Evolutionary conservation across 805 yeast genomes (phyloP).

Genomic region (Spathaspora girioi): DNA sequence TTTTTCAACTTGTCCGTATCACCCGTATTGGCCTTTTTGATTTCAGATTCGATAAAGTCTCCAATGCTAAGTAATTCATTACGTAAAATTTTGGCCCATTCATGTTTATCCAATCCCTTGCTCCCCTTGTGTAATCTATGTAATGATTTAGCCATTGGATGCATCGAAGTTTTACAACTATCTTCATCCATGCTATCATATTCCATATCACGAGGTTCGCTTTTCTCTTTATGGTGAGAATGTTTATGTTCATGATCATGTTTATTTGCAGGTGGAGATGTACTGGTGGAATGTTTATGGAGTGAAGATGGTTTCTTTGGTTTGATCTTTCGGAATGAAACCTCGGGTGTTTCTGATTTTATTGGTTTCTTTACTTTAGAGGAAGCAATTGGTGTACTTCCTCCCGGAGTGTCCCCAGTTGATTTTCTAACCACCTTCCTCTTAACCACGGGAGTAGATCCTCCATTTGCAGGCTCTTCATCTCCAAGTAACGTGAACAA

Average conservation of each 20-base stretch:
- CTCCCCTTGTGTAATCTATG: conserved; percentile 66
- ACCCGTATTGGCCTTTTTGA: conserved; percentile 7
- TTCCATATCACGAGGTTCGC: conserved; percentile 40
- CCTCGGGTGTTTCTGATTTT: conserved; percentile 7
- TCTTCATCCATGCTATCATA: conserved; percentile 79
- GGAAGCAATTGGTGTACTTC: conserved; percentile 6
- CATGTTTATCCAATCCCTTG: conserved; percentile 68
- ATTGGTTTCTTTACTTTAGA: background rate
- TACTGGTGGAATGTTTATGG: background rate
- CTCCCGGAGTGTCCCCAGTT: conserved; percentile 9
- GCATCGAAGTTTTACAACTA: conserved; percentile 56
- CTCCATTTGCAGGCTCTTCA: conserved; percentile 35
- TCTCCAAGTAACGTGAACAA: conserved; percentile 68
- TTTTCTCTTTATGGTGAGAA: background rate
- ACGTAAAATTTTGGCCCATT: conserved; percentile 70
- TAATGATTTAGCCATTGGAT: conserved; percentile 66
- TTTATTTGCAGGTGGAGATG: background rate
- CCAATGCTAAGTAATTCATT: conserved; percentile 72
- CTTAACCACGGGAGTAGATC: conserved; percentile 11
- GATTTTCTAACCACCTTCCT: conserved; percentile 15
- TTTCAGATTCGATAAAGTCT: conserved; percentile 46
- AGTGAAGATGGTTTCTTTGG: conserved; percentile 2
- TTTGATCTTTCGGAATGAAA: conserved; percentile 5
- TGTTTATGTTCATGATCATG: conserved; percentile 1
- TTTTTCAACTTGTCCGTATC: conserved; percentile 43